A percentile compares a stretch with the other conserved stretches of the same genome.
Evolutionary conservation across 2,329 filamentous ascomycete genomes (phyloP).

Genomic region (Colletotrichum musae): DNA sequence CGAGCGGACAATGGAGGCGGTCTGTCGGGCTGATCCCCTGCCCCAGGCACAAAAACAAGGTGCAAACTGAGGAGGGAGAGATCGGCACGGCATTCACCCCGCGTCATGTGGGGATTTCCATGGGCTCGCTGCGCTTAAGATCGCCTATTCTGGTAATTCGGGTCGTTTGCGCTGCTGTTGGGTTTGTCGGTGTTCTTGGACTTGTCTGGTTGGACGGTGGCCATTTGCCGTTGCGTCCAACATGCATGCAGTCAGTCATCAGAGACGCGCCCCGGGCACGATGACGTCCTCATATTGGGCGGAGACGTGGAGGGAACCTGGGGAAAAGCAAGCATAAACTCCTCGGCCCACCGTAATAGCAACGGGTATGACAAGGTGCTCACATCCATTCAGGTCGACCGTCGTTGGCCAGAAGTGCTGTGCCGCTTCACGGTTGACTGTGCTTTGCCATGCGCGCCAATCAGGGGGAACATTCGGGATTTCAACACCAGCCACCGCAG

Average conservation of each 20-base stretch:
- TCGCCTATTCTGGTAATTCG: not conserved
- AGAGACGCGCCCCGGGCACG: not conserved
- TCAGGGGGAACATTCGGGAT: not conserved
- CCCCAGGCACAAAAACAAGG: not conserved
- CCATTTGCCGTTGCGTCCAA: not conserved
- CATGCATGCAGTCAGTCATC: slow-evolving; percentile 24
- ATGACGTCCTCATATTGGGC: slow-evolving; percentile 29
- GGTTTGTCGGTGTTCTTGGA: not conserved
- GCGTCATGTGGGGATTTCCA: not conserved
- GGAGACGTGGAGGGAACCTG: too few species aligned
- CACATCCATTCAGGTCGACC: not conserved
- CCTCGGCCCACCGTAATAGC: not conserved
- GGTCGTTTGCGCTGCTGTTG: too few species aligned
- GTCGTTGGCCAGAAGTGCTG: not conserved
- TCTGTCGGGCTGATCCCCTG: not conserved
- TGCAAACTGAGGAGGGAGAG: not conserved
- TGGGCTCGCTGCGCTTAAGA: not conserved
- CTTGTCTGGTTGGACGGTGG: not conserved
- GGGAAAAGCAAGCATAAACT: slow-evolving; percentile 5
- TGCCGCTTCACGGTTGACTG: too few species aligned
- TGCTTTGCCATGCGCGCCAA: not conserved
- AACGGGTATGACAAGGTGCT: not conserved
- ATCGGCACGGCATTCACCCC: slow-evolving; percentile 12
- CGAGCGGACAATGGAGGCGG: slow-evolving; percentile 2
- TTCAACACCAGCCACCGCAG: too few species aligned